Base-by-base conservation (phyloP, 2,329 filamentous ascomycete species). In the Colletotrichum echinochloae region DNA sequence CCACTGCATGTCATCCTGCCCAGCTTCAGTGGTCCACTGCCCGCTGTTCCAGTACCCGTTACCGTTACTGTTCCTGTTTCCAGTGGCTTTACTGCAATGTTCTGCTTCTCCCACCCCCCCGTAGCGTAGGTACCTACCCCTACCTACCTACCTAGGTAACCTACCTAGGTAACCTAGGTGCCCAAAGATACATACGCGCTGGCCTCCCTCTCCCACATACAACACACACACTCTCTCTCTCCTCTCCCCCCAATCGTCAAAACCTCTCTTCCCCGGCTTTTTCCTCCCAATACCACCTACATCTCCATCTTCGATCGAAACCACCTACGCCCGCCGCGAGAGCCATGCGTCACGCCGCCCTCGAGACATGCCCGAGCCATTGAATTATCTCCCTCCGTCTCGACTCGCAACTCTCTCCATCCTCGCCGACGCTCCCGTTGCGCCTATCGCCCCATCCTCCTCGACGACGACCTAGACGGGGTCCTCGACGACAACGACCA, bases 341-440 rank as follows among this genome's bases (percentile, higher is more conserved):
- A 52, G 61, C 41, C 63, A 70, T 70, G 67, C 57, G 41, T 52
- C 37, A 59, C 65, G 37, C 64, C 65, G 65, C 60, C 60, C 51
- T 55, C 67, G 60, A 69, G 65, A 71, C 69, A 63, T 69, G 65
- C 54, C 37, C 54, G 55, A 68, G 41, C 65, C 69, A 69, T 70
- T 70, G 69, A 71, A 54, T 48, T 56, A 49, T 78, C 71, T 75
- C 76, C 41, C 75, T 59, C 33, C 48, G 52, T 76, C 65, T 79
- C 78, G 63, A 70, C 23, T 61, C 62, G 77, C 75, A 72, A 79
- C 71, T 73, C 79, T 77, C 69, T 74, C 75, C 71, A 70, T 73
- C 73, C 78, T 77, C 72, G 75, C 54, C 39, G 48, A 52, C 52
- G 52, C 52, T 65, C 14, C 52, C 49, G 39, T 60, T 39, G 37